phyloP scores from a whole-genome alignment of 345 rosid genomes.

The Dimocarpus longan region DNA sequence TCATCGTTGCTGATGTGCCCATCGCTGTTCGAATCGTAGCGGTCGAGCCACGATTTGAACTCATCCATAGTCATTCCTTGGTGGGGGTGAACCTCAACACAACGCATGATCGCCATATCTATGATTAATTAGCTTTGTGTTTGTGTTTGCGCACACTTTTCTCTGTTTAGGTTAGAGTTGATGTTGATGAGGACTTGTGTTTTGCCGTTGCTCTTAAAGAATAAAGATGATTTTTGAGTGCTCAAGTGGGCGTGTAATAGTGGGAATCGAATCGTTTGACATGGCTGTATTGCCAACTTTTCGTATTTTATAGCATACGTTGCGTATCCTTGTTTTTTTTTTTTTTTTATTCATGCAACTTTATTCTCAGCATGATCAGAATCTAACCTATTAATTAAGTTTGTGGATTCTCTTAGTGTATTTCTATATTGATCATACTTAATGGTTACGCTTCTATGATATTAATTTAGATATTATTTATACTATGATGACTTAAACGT shows the following conservation, averaged over 20 bases:
- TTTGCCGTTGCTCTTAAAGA: neutral
- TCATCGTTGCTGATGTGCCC: constrained; percentile 31
- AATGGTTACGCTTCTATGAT: neutral
- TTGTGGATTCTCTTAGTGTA: neutral
- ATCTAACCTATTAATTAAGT: neutral
- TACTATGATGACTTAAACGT: no score
- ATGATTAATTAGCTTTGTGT: neutral
- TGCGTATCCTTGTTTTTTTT: neutral
- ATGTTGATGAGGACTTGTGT: no score
- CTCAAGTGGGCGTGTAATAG: neutral
- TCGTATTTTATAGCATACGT: neutral
- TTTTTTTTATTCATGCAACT: neutral
- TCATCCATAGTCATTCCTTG: constrained; percentile 35
- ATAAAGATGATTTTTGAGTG: neutral
- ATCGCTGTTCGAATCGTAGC: constrained; percentile 25
- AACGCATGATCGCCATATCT: constrained; percentile 29
- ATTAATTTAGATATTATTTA: no score
- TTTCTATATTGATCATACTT: neutral
- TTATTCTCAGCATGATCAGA: neutral
- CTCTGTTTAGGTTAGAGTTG: neutral
- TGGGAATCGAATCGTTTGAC: constrained; percentile 5
- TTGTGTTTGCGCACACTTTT: neutral
- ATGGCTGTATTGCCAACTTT: neutral
- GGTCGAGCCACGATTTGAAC: constrained; percentile 34
- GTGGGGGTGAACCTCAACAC: constrained; percentile 25